Conservation (phyloP, 139 green algal species). For the Axilococcus clingmanii region DNA sequence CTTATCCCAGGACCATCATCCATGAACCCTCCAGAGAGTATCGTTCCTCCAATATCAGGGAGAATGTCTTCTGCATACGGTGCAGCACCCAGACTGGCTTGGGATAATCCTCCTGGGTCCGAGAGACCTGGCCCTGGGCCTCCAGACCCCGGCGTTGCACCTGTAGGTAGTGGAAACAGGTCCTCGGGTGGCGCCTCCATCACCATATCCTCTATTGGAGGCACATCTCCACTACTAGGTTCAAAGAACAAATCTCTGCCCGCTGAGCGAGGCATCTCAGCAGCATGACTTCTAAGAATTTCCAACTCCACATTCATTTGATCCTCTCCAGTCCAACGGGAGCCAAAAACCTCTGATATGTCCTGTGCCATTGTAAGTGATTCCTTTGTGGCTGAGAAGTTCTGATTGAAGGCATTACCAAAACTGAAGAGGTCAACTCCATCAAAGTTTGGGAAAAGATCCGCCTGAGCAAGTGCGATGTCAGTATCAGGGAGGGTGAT, state of each 20-base stretch:
- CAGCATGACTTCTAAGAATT: slow-evolving; percentile 24
- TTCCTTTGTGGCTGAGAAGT: slow-evolving; percentile 6
- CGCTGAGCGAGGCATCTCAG: slow-evolving; percentile 3
- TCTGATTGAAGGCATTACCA: too few relatives aligned
- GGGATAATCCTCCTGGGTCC: neutral
- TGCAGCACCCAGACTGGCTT: slow-evolving; percentile 1
- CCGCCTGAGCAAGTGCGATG: neutral
- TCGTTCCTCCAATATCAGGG: slow-evolving; percentile 13
- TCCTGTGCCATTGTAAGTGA: slow-evolving; percentile 31
- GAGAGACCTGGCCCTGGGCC: neutral
- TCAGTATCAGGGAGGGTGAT: slow-evolving; percentile 64
- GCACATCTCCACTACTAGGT: slow-evolving; percentile 8
- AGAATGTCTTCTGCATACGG: slow-evolving; percentile 16
- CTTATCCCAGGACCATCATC: slow-evolving; percentile 4
- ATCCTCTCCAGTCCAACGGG: slow-evolving; percentile 10
- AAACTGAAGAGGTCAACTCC: too few relatives aligned
- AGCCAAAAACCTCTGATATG: slow-evolving; percentile 30
- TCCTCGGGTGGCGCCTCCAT: slow-evolving; percentile 18
- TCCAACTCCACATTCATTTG: slow-evolving; percentile 34
- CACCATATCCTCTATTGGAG: slow-evolving; percentile 7
- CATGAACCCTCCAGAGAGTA: slow-evolving; percentile 10
- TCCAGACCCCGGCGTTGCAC: neutral
- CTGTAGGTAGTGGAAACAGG: too few relatives aligned
- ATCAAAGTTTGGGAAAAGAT: slow-evolving; percentile 18
- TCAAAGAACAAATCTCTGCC: slow-evolving; percentile 20